Evolutionary conservation across 2,329 filamentous ascomycete species (phyloP), one percentile per base, ranked within the genome.

Genomic region (Diplocarpon rosae): DNA sequence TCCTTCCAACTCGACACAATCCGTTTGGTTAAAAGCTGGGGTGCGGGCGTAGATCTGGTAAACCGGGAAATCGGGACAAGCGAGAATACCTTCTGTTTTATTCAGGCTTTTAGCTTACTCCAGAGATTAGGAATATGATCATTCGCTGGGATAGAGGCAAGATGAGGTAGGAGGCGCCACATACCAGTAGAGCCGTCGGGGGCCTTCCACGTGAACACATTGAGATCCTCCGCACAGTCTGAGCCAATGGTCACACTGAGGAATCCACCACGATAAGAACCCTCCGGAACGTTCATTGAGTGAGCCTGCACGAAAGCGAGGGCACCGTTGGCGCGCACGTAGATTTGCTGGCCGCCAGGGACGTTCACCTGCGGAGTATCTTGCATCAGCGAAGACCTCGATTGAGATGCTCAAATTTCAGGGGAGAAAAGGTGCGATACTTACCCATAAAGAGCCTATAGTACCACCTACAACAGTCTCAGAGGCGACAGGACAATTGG

Each of bases 261-360:
- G n/a, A 43, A 43, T n/a, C 41, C 34, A 37, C 41, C 41, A 7
- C 27, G 41, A n/a, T 43, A 37, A 20, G 41, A 16, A 27, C 37
- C 46, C 17, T 32, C 16, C 14, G 46, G 43, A 7, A 43, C 33
- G 30, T n/a, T 41, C 10, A 16, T 37, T 14, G 34, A 42, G 32
- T 49, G 49, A 24, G 77, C 67, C 15, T 56, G 50, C 0, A 75
- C 75, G 63, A 74, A 83, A 44, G 67, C 65, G 46, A 83, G 59
- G 7, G 68, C 63, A 5, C 78, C 80, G 24, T 67, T 61, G 4
- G 70, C 64, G 2, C 63, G 65, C 42, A 83, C 67, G 60, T 76
- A 83, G 52, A 80, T 67, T 43, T 68, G 62, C 54, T 83, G 78
- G 29, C 80, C 79, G 15, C 78, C 78, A 4, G 78, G 77, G 3